Base-by-base conservation (phyloP, 163 green algal genomes). In the Volvox carteri region DNA sequence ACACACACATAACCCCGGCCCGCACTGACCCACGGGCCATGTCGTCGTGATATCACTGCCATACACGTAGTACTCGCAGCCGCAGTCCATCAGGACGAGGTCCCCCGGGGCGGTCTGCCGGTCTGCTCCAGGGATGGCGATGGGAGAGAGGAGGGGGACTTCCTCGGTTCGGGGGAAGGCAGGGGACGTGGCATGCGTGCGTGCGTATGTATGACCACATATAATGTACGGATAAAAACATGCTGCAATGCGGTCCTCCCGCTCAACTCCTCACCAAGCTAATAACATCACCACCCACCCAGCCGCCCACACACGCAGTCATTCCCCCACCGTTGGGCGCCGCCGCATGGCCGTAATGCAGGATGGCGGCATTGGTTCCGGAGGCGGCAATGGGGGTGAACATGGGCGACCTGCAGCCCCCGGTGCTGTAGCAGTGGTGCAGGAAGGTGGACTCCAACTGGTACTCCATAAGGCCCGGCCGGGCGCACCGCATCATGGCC, bases 341-440 rank as follows among this genome's bases (percentile, higher is more conserved):
- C 1, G 92, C 96, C 0, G 95, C 96, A 72, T 98, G 95, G 25
- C 97, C 96, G 60, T 99, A 99, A 87, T 99, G 97, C 85, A 99
- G 94, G 21, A 98, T 91, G 0, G 97, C 95, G 12, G 81, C 93
- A 84, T 98, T 98, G 68, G 93, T 90, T 0, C 97, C 97, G 4
- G 90, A 96, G 9, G 94, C 97, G 86, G 94, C 94, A 65, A 99
- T 99, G 91, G 93, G 95, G 0, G 95, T 98, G 93, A 99, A 99
- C 75, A 85, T 90, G n/a, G 74, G 30, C 30, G 67, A 52, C 21
- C 89, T 68, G 72, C 70, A 92, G 58, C 89, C 89, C 12, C 91
- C 87, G 33, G 65, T 25, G 62, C 14, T 81, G 91, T 98, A 98
- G 68, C 92, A 93, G 54, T 86, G 72, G 90, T 97, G 93, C 86